These are phyloP conservation scores for Coniochaeta sp. DNA, from an alignment of 2,329 filamentous ascomycete species.

Conservation along the genomic window DNA sequence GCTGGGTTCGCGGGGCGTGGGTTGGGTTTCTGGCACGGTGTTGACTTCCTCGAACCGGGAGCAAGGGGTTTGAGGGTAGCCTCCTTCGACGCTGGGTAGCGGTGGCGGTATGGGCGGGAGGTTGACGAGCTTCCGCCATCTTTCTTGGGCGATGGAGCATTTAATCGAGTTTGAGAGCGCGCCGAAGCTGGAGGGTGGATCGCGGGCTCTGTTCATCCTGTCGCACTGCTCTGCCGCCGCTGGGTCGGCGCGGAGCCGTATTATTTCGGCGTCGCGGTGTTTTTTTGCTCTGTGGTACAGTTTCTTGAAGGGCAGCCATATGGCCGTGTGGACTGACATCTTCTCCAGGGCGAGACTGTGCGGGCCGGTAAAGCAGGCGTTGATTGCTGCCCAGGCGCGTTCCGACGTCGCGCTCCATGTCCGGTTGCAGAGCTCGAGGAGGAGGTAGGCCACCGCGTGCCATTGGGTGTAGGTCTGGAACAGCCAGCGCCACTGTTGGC, in stretches of 20 bases:
- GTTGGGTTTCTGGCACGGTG: background rate
- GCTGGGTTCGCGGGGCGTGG: background rate
- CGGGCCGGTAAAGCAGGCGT: conserved; percentile 19
- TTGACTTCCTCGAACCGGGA: background rate
- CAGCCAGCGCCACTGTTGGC: conserved; percentile 49
- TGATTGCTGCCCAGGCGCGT: conserved; percentile 21
- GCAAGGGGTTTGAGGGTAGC: background rate
- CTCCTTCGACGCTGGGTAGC: conserved; percentile 1
- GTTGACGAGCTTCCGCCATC: conserved; percentile 43
- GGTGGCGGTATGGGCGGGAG: conserved; percentile 13
- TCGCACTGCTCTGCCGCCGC: conserved; percentile 43
- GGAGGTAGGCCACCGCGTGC: conserved; percentile 49
- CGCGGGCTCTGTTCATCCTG: conserved; percentile 36
- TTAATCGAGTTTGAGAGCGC: conserved; percentile 39
- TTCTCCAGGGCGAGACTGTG: conserved; percentile 35
- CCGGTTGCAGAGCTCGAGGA: conserved; percentile 41
- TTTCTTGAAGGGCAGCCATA: conserved; percentile 48
- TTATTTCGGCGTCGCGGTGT: conserved; percentile 44
- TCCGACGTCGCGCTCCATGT: conserved; percentile 27
- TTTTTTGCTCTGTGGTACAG: conserved; percentile 45
- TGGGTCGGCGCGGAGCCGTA: conserved; percentile 38
- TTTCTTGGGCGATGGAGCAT: conserved; percentile 37
- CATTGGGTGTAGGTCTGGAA: conserved; percentile 54
- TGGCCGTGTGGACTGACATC: conserved; percentile 36
- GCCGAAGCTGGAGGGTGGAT: conserved; percentile 38